Evolutionary conservation across 1,139 yeast species (phyloP), one percentile per base, ranked within the genome.

Genomic region (Scheffersomyces stambukii): DNA sequence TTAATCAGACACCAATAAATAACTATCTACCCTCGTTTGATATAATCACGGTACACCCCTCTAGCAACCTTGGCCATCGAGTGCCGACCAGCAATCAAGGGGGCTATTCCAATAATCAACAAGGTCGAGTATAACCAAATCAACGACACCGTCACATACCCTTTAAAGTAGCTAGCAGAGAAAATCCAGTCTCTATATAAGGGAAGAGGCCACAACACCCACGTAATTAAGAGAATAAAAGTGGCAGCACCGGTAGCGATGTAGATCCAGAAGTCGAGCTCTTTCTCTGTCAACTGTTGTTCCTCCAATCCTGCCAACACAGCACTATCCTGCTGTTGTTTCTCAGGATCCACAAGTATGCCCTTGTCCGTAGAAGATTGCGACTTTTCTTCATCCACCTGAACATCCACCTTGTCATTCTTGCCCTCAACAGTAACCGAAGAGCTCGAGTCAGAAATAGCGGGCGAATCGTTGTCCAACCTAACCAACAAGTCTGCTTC

Each of bases 171-270:
- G 24, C 58, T 42, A 28, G 48, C 46, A 23, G 56, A 47, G 50
- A 62, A 67, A n/a, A 65, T 52, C 50, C 61, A 67, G 33, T 62
- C 56, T 30, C 73, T 54, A 35, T 65, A 67, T 44, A 66, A 51
- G 8, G 73, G 71, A 45, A 66, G 50, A 25, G 74, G 73, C 71
- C 71, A 66, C 8, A 67, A 26, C 8, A 65, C 64, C 62, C 60
- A 59, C 13, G 56, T 57, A 4, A 63, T 33, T 16, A 64, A 47
- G 13, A 64, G 38, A 11, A 48, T 45, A 20, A 57, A 41, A 1
- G 54, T 32, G 20, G 53, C 42, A 8, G 61, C 49, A 12, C 47
- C 52, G 24, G 55, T 49, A 3, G 68, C 60, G 6, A 58, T 34
- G 30, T 55, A 57, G 25, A 49, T 49, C 38, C 52, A 54, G 19